Evolutionary conservation across 106 monocot genomes (phyloP).

Genomic region (Dendrobium officinale): DNA sequence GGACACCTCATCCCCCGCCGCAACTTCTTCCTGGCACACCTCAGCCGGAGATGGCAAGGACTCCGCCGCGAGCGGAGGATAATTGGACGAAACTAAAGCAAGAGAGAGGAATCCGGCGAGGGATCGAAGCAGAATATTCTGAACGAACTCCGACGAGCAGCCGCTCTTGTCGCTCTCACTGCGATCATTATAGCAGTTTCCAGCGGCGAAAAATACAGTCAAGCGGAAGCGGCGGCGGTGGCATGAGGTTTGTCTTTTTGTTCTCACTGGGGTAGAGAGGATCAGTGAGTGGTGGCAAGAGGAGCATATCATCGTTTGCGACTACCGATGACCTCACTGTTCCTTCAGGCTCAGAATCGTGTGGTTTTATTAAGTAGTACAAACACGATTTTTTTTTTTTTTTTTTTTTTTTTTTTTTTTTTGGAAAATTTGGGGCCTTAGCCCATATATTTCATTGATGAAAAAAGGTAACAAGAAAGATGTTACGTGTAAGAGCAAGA

Average conservation of each 20-base stretch:
- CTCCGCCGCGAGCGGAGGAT: conserved; percentile 13
- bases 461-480: no score
- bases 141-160: conserved; percentile 21
- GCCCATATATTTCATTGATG: no score
- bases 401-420: no score
- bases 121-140: conserved; percentile 16
- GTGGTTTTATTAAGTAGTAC: no score
- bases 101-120: conserved; percentile 26
- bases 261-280: not conserved
- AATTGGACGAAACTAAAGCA: conserved; percentile 21
- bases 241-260: not conserved
- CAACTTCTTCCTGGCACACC: conserved; percentile 28
- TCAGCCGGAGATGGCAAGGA: conserved; percentile 2
- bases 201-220: no score
- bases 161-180: not conserved
- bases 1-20: conserved; percentile 16
- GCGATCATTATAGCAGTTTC: not conserved
- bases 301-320: not conserved
- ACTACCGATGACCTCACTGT: not conserved
- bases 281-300: not conserved
- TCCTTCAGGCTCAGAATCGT: no score
- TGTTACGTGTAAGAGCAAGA: no score
- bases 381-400: no score
- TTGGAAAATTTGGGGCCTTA: no score
- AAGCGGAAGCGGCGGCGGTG: not conserved